These are phyloP conservation scores for Myrica gale DNA, from an alignment of 306 rosid species.

Conservation along the genomic window DNA sequence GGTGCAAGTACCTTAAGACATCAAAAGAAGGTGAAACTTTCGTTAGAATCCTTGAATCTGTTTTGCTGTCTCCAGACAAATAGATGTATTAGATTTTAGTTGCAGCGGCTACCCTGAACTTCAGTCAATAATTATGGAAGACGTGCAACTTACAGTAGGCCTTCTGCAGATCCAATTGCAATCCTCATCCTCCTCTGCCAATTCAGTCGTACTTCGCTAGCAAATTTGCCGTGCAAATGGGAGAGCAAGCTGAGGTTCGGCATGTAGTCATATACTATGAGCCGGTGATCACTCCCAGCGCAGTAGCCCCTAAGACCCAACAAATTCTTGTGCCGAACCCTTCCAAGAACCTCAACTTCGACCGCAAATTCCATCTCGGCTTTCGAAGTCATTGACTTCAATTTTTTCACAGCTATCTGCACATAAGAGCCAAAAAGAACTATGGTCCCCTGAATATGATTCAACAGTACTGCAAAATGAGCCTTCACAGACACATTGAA, in stretches of 20 bases:
- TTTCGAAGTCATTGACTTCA: conserved; percentile 81
- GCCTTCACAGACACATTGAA: background rate
- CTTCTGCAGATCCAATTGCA: conserved; percentile 87
- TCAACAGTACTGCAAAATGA: background rate
- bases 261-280: conserved; percentile 91
- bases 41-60: background rate
- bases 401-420: conserved; percentile 89
- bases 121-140: background rate
- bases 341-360: conserved; percentile 90
- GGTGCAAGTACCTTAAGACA: conserved; percentile 70
- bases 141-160: conserved; percentile 56
- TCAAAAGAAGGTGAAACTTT: background rate
- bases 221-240: conserved; percentile 83
- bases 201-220: conserved; percentile 54
- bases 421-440: background rate
- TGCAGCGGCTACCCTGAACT: background rate
- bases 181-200: conserved; percentile 74
- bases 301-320: conserved; percentile 80
- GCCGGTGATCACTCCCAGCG: conserved; percentile 71
- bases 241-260: conserved; percentile 86
- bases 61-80: background rate
- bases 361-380: conserved; percentile 97
- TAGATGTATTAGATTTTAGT: too few relatives aligned
- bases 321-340: conserved; percentile 86
- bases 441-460: background rate